phyloP scores from a whole-genome alignment of 1,284 basidiomycete species.

The Athelia psychrophila region DNA sequence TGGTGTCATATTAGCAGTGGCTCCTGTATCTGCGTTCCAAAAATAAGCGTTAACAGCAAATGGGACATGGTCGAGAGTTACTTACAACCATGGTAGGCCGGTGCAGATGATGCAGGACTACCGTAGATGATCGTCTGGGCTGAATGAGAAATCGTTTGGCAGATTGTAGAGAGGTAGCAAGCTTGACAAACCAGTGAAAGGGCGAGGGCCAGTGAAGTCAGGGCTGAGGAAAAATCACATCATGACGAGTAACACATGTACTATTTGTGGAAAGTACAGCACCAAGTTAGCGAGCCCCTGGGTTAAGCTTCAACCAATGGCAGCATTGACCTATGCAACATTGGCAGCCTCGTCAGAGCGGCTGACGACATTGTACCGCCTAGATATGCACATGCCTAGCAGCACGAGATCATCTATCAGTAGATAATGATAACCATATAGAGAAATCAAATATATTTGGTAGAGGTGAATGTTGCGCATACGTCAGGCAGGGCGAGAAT shows the following conservation, averaged over 20 bases:
- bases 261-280: neutral
- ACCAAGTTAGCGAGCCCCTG: neutral
- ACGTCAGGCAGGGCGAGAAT: constrained; percentile 16
- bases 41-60: constrained; percentile 7
- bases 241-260: neutral
- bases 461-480: constrained; percentile 13
- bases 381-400: no score
- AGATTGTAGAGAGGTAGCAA: neutral
- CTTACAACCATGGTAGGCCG: no score
- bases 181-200: neutral
- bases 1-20: constrained; percentile 29
- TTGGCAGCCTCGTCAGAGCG: neutral
- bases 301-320: neutral
- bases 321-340: neutral
- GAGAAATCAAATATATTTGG: no score
- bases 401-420: constrained; percentile 7
- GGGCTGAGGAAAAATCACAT: neutral
- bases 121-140: neutral
- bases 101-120: no score
- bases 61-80: no score
- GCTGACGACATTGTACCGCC: no score
- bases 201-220: neutral
- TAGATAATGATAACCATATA: no score
- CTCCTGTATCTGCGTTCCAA: constrained; percentile 32
- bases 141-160: constrained; percentile 1